A percentile compares a stretch with the other conserved stretches of the same genome.
These are phyloP conservation scores for Phytophthora pisi DNA, from an alignment of 352 stramenopile genomes.

Conservation along the genomic window DNA sequence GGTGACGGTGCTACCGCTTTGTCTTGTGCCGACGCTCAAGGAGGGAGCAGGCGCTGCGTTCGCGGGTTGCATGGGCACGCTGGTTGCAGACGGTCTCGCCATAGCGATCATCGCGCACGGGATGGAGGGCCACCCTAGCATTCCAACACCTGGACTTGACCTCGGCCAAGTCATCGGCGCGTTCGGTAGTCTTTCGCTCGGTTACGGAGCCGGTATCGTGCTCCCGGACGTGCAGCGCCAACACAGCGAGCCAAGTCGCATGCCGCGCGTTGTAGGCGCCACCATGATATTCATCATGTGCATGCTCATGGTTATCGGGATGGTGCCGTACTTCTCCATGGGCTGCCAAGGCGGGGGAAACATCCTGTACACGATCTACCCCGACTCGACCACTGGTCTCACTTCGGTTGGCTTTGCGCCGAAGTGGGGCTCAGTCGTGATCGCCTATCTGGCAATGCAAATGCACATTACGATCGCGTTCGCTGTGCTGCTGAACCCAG, in stretches of 20 bases:
- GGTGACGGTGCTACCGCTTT: conserved; percentile 49
- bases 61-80: conserved; percentile 55
- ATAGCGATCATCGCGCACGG: conserved; percentile 50
- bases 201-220: conserved; percentile 49
- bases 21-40: conserved; percentile 40
- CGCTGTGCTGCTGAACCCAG: conserved; percentile 40
- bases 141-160: conserved; percentile 43
- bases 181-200: conserved; percentile 65
- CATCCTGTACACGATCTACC: conserved; percentile 35
- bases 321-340: conserved; percentile 40
- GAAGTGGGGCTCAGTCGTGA: conserved; percentile 29
- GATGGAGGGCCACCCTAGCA: conserved; percentile 51
- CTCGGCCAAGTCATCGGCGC: conserved; percentile 52
- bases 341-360: conserved; percentile 43
- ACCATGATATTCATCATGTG: conserved; percentile 54
- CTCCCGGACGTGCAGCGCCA: conserved; percentile 30
- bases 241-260: conserved; percentile 30
- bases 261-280: conserved; percentile 48
- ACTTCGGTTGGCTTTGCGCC: conserved; percentile 32
- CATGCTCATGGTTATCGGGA: conserved; percentile 50
- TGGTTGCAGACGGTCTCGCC: conserved; percentile 58
- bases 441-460: conserved; percentile 34
- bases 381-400: conserved; percentile 22
- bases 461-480: conserved; percentile 51
- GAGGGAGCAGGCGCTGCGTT: conserved; percentile 54